phyloP scores from a whole-genome alignment of 257 asterid species.

The Oldenlandia corymbosa region DNA sequence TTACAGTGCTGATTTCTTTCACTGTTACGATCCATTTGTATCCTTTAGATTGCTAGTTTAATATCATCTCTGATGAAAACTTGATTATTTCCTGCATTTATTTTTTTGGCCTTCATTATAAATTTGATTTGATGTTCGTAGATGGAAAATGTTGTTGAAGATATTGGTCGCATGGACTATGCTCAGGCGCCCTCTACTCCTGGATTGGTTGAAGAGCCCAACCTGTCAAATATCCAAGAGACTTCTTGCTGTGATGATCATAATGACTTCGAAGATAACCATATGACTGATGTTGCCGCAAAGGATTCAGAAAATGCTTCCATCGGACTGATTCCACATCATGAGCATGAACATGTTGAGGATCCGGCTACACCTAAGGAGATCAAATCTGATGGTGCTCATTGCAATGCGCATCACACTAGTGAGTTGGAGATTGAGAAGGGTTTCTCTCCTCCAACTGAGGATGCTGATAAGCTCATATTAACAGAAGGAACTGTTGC shows the following conservation, averaged over 20 bases:
- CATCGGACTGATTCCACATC: slow-evolving; percentile 20
- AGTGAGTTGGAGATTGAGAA: slow-evolving; percentile 31
- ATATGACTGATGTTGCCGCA: slow-evolving; percentile 33
- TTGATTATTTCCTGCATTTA: neutral
- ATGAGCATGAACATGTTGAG: slow-evolving; percentile 32
- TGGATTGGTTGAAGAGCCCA: slow-evolving; percentile 75
- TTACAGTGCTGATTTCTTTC: neutral
- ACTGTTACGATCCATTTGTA: neutral
- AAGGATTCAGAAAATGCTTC: slow-evolving; percentile 27
- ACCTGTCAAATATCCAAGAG: slow-evolving; percentile 67
- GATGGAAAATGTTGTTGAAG: slow-evolving; percentile 47
- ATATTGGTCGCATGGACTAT: slow-evolving; percentile 57
- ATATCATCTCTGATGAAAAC: no score
- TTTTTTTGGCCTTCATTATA: neutral
- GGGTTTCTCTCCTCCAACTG: slow-evolving; percentile 26
- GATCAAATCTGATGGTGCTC: slow-evolving; percentile 32
- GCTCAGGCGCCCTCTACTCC: slow-evolving; percentile 97
- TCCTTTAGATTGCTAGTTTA: neutral
- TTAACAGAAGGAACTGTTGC: slow-evolving; percentile 27
- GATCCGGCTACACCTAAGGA: slow-evolving; percentile 31
- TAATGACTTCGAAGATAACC: slow-evolving; percentile 57
- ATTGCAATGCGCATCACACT: slow-evolving; percentile 29
- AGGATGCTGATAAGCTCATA: slow-evolving; percentile 21
- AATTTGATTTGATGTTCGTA: slow-evolving; percentile 20
- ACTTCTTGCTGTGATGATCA: slow-evolving; percentile 82